Evolutionary conservation across 2,329 filamentous ascomycete species (phyloP).

Genomic region (Zarea fungicola): DNA sequence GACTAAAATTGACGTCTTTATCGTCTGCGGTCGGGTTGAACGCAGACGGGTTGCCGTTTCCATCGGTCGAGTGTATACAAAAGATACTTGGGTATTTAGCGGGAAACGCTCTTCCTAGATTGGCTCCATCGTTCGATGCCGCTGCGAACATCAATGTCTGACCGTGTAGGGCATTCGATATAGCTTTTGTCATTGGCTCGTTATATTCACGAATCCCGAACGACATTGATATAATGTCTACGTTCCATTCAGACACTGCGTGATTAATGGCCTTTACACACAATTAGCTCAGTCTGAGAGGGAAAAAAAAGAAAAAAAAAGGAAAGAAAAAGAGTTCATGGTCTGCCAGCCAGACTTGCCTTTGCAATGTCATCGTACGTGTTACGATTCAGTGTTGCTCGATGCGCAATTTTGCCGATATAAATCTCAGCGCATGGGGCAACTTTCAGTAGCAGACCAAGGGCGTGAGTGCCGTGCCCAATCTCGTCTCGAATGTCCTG

Average conservation of each 20-base stretch:
- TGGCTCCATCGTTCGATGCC: conserved; percentile 2
- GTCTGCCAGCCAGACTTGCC: not conserved
- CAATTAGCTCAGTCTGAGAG: not conserved
- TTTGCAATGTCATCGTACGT: not conserved
- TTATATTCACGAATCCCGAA: conserved; percentile 4
- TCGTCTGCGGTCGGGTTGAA: conserved; percentile 4
- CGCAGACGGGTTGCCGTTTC: conserved; percentile 1
- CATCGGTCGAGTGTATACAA: conserved; percentile 7
- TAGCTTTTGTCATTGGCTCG: not conserved
- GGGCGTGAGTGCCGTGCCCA: conserved; percentile 2
- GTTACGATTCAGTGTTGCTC: not conserved
- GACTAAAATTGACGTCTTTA: conserved; percentile 2
- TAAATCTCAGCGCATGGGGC: not conserved
- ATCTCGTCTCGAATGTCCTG: not conserved
- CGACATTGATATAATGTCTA: conserved; percentile 5
- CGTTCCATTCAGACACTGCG: not conserved
- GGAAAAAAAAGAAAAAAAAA: too few relatives aligned
- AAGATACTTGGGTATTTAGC: not conserved
- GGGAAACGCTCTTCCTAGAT: conserved; percentile 2
- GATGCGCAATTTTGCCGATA: not conserved
- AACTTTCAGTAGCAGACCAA: not conserved
- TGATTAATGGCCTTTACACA: conserved; percentile 1
- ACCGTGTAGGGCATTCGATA: not conserved
- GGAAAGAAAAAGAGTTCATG: not conserved
- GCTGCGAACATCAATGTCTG: not conserved